Conservation (phyloP, 768 basidiomycete genomes). For the Boletus fagicola region DNA sequence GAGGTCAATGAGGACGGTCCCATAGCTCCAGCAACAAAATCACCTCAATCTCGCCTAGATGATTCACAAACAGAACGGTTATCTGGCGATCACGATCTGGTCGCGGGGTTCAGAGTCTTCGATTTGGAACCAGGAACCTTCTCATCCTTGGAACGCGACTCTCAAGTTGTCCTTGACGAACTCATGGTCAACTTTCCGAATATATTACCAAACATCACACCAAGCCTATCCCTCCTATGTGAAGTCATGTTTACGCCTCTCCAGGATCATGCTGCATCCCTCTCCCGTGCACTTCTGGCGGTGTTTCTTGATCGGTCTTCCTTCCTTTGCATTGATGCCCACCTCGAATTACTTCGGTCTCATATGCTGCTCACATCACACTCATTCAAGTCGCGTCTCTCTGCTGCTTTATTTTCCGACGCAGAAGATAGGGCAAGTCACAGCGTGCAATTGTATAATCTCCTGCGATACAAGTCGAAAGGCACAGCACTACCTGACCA, state of each 20-base stretch:
- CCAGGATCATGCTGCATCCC: slow-evolving; percentile 54
- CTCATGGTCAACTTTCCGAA: slow-evolving; percentile 62
- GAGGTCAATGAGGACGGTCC: background rate
- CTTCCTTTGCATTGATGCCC: slow-evolving; percentile 65
- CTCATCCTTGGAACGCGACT: slow-evolving; percentile 21
- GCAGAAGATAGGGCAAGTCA: slow-evolving; percentile 47
- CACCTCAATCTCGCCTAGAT: background rate
- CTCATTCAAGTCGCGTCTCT: slow-evolving; percentile 68
- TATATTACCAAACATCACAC: slow-evolving; percentile 57
- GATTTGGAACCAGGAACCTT: slow-evolving; percentile 63
- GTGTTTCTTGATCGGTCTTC: slow-evolving; percentile 63
- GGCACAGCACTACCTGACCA: slow-evolving; percentile 20
- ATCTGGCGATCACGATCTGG: slow-evolving; percentile 29
- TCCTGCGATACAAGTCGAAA: slow-evolving; percentile 23
- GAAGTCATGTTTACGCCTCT: slow-evolving; percentile 63
- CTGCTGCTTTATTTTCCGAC: slow-evolving; percentile 76
- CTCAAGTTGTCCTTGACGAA: slow-evolving; percentile 33
- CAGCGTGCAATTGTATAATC: slow-evolving; percentile 27
- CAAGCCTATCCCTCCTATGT: slow-evolving; percentile 61
- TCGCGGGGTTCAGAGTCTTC: slow-evolving; percentile 54
- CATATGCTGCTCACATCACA: slow-evolving; percentile 73
- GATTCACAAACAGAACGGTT: background rate
- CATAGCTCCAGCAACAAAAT: background rate
- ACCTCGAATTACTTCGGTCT: slow-evolving; percentile 67
- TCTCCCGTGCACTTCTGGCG: slow-evolving; percentile 65